Evolutionary conservation across 768 basidiomycete genomes (phyloP).

Genomic region (Thelephora ganbajun): DNA sequence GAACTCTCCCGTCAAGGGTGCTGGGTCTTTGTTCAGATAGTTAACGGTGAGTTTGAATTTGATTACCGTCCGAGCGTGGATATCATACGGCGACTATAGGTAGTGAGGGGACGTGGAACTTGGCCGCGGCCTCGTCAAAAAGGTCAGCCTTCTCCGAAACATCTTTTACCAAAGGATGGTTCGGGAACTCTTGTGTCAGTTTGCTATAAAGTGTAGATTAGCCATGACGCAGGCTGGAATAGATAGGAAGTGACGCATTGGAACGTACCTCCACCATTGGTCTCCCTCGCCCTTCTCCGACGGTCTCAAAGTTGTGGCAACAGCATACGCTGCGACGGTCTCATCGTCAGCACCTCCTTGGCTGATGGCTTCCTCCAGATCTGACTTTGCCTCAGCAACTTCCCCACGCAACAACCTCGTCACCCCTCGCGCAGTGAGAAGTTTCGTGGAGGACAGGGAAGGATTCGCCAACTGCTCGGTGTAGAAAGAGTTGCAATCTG

Average conservation of each 20-base stretch:
- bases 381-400: slow-evolving; percentile 61
- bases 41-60: too few species aligned
- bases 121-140: slow-evolving; percentile 51
- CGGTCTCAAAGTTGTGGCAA: slow-evolving; percentile 43
- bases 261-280: slow-evolving; percentile 52
- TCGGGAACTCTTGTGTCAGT: slow-evolving; percentile 36
- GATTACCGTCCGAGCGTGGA: too few species aligned
- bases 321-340: slow-evolving; percentile 51
- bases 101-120: slow-evolving; percentile 45
- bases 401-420: slow-evolving; percentile 70
- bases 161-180: slow-evolving; percentile 57
- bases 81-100: slow-evolving; percentile 17
- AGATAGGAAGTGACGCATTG: slow-evolving; percentile 1
- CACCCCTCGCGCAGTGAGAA: slow-evolving; percentile 69
- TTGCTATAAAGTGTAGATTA: slow-evolving; percentile 18
- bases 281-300: slow-evolving; percentile 50
- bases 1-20: too few species aligned
- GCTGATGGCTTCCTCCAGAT: slow-evolving; percentile 64
- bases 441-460: slow-evolving; percentile 55
- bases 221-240: not conserved
- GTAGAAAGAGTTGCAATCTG: slow-evolving; percentile 46
- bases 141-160: slow-evolving; percentile 41
- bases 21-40: too few species aligned
- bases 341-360: slow-evolving; percentile 44
- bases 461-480: slow-evolving; percentile 77